A percentile compares a stretch with the other conserved stretches of the same genome.
These are phyloP conservation scores for Yamadazyma dushanensis DNA, from an alignment of 1,139 yeast genomes.

Conservation along the genomic window DNA sequence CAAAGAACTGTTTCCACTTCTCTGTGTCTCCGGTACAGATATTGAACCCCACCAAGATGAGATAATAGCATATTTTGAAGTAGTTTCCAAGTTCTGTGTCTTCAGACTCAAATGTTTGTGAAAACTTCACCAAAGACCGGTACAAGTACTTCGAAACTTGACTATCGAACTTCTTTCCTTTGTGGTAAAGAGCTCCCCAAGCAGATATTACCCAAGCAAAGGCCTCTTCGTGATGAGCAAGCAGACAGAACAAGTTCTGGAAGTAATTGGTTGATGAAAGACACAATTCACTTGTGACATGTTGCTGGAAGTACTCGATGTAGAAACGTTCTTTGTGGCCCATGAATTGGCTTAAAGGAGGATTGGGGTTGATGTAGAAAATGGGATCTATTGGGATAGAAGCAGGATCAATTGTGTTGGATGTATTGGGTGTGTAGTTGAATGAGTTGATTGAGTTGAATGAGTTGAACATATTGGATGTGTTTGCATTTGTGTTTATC, in stretches of 20 bases:
- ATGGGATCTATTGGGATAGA: too few relatives aligned
- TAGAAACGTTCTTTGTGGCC: constrained; percentile 6
- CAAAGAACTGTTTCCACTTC: constrained; percentile 30
- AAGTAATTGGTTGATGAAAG: constrained; percentile 42
- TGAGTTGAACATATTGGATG: too few relatives aligned
- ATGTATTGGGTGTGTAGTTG: too few relatives aligned
- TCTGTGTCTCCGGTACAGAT: constrained; percentile 43
- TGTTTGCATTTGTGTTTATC: too few relatives aligned
- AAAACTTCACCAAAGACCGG: constrained; percentile 7
- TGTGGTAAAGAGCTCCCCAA: constrained; percentile 34
- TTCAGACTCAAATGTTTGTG: constrained; percentile 1
- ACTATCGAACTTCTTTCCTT: constrained; percentile 13
- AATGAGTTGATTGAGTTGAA: too few relatives aligned
- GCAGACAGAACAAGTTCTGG: constrained; percentile 37
- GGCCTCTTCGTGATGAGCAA: constrained; percentile 41
- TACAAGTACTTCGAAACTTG: constrained; percentile 8
- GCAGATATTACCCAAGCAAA: constrained; percentile 45
- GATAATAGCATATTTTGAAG: constrained; percentile 22
- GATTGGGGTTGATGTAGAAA: background rate
- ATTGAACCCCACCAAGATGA: constrained; percentile 24
- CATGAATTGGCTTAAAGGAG: constrained; percentile 1
- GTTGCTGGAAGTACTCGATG: constrained; percentile 11
- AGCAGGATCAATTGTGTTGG: too few relatives aligned
- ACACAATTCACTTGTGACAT: constrained; percentile 21
- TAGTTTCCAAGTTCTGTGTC: constrained; percentile 16